phyloP scores from a whole-genome alignment of 2,329 filamentous ascomycete genomes.

The Fusarium ramigenum region DNA sequence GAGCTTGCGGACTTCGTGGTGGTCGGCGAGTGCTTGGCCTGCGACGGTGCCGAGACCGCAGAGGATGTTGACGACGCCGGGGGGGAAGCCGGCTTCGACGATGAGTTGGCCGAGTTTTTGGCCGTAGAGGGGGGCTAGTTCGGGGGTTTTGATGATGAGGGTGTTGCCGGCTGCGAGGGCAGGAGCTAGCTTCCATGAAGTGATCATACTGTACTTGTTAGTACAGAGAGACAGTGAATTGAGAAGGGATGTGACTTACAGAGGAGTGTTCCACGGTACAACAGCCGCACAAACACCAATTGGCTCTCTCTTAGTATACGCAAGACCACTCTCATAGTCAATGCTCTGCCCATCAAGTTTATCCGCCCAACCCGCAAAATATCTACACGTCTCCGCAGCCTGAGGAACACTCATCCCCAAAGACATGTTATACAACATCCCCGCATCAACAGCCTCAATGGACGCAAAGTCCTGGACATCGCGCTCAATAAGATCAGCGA shows the following conservation, averaged over 20 bases:
- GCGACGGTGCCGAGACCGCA: constrained; percentile 73
- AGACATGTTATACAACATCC: constrained; percentile 72
- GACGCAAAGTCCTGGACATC: constrained; percentile 75
- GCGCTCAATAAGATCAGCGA: constrained; percentile 79
- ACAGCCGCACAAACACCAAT: constrained; percentile 76
- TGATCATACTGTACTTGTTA: constrained; percentile 22
- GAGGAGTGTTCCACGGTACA: constrained; percentile 80
- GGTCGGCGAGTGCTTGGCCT: constrained; percentile 71
- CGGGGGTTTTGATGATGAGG: constrained; percentile 68
- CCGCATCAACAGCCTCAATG: constrained; percentile 84
- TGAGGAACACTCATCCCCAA: constrained; percentile 49
- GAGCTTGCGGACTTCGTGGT: constrained; percentile 69
- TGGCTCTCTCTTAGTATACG: constrained; percentile 80
- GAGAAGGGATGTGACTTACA: not conserved
- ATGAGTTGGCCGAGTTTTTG: constrained; percentile 71
- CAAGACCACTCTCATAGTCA: constrained; percentile 73
- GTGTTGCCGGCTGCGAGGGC: constrained; percentile 69
- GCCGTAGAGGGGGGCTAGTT: constrained; percentile 69
- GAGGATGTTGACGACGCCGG: constrained; percentile 77
- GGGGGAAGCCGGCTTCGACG: constrained; percentile 76
- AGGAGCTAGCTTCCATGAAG: constrained; percentile 68
- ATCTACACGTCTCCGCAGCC: constrained; percentile 62
- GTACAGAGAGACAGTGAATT: too few relatives aligned
- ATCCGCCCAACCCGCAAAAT: constrained; percentile 78
- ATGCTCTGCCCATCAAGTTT: constrained; percentile 85